phyloP scores from a whole-genome alignment of 768 basidiomycete genomes.

The Hemileccinum rubropunctum region DNA sequence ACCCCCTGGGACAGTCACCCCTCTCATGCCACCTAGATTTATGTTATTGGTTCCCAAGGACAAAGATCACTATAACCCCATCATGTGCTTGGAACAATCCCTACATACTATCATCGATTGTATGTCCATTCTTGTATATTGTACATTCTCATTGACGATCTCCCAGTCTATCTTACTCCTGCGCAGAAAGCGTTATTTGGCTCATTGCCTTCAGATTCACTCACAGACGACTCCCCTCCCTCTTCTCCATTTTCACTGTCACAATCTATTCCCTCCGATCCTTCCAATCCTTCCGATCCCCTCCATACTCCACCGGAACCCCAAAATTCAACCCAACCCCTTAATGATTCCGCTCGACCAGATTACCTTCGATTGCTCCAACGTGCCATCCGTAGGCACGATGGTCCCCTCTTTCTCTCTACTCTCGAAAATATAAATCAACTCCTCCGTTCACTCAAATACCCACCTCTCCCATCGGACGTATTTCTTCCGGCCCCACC shows the following conservation, averaged over 20 bases:
- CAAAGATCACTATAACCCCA: conserved; percentile 84
- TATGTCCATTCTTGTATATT: conserved; percentile 34
- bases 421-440: conserved; percentile 62
- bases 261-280: conserved; percentile 30
- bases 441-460: conserved; percentile 62
- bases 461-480: conserved; percentile 55
- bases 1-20: neutral
- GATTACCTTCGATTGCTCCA: conserved; percentile 60
- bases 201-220: conserved; percentile 48
- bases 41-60: conserved; percentile 78
- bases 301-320: conserved; percentile 28
- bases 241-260: conserved; percentile 36
- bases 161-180: conserved; percentile 63
- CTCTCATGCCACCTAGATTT: conserved; percentile 45
- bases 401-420: conserved; percentile 70
- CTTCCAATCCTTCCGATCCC: conserved; percentile 30
- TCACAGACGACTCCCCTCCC: conserved; percentile 27
- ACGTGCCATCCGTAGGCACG: conserved; percentile 63
- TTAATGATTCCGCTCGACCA: conserved; percentile 10
- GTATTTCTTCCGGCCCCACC: conserved; percentile 41
- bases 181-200: conserved; percentile 67
- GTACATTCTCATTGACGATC: conserved; percentile 6
- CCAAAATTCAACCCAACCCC: conserved; percentile 20
- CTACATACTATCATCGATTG: conserved; percentile 73
- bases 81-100: conserved; percentile 72